Percentiles rank a stretch among this genome's conserved stretches.
These are phyloP conservation scores for Thalassiosira gravida DNA, from an alignment of 352 stramenopile genomes.

Conservation along the genomic window DNA sequence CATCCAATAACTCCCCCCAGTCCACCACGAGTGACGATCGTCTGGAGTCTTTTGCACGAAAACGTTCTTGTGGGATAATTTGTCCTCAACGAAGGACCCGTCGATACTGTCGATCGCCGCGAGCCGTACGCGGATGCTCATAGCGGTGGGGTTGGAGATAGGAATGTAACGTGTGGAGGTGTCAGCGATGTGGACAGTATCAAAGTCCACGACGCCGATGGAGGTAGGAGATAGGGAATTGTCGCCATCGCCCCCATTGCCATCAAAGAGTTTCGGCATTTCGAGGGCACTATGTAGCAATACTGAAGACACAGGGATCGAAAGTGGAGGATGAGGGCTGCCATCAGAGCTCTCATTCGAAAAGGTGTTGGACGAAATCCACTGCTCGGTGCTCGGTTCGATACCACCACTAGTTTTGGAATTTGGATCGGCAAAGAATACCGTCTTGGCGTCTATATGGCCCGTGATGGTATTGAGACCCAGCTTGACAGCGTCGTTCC, in stretches of 20 bases:
- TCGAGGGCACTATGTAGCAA: slow-evolving; percentile 62
- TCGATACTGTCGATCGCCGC: slow-evolving; percentile 32
- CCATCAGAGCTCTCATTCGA: neutral
- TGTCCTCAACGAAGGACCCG: slow-evolving; percentile 24
- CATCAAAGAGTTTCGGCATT: slow-evolving; percentile 65
- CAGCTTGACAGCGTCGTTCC: slow-evolving; percentile 41
- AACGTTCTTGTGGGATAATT: slow-evolving; percentile 35
- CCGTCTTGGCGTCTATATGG: slow-evolving; percentile 52
- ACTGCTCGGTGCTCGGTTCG: neutral
- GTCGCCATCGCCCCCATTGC: neutral
- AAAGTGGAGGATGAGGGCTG: slow-evolving; percentile 12
- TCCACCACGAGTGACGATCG: slow-evolving; percentile 63
- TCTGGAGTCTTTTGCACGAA: slow-evolving; percentile 40
- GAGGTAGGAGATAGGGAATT: too few relatives aligned
- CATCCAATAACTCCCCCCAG: slow-evolving; percentile 73
- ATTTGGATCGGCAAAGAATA: slow-evolving; percentile 24
- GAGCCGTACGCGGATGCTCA: slow-evolving; percentile 72
- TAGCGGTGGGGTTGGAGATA: slow-evolving; percentile 72
- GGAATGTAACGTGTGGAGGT: slow-evolving; percentile 51
- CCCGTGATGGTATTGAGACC: slow-evolving; percentile 58
- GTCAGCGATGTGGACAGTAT: slow-evolving; percentile 61
- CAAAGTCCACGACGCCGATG: slow-evolving; percentile 68
- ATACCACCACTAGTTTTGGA: neutral
- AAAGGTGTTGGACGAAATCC: neutral
- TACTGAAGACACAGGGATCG: slow-evolving; percentile 55